Evolutionary conservation across 352 stramenopile species (phyloP), one percentile per base, ranked within the genome.

Genomic region (Elongisporangium undulatum): DNA sequence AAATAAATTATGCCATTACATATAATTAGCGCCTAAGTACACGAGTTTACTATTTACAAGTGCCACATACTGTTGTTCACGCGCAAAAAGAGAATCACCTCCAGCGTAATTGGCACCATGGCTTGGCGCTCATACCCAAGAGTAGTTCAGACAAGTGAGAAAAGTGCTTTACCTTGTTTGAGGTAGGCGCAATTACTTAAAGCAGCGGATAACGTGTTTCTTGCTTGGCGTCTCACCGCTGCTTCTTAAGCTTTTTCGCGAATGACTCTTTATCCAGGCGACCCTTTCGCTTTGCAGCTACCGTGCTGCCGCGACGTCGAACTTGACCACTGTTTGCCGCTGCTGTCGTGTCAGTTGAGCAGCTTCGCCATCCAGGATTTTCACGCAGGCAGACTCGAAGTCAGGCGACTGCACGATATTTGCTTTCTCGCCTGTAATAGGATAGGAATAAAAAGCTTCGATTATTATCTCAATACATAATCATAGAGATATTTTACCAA

Each of bases 41-140:
- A n/a, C n/a, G n/a, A n/a, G n/a, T n/a, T n/a, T n/a, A n/a, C n/a
- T n/a, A n/a, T n/a, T n/a, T n/a, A n/a, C n/a, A n/a, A n/a, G n/a
- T n/a, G n/a, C n/a, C n/a, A n/a, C n/a, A n/a, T 51, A 51, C 15
- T n/a, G 8, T 15, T 19, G 17, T 51, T 51, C 48, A 20, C 8
- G 22, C 55, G 45, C 7, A 61, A 20, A 19, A 61, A 61, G 1
- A 61, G 17, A 20, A 61, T 54, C 55, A 29, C 49, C 23, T 61
- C 23, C 22, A 61, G 23, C 3, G 55, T 61, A 24, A 50, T 49
- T 19, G 41, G 55, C 5, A 7, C 49, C 12, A 49, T 12, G 5
- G 7, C 9, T 19, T 61, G 41, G n/a, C 45, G 55, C 48, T 61
- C 55, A 26, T 54, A 49, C 13, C 55, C 55, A 21, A 55, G 51